Conservation (phyloP, 202 grass and related monocot species). For the Elaeis oleifera region DNA sequence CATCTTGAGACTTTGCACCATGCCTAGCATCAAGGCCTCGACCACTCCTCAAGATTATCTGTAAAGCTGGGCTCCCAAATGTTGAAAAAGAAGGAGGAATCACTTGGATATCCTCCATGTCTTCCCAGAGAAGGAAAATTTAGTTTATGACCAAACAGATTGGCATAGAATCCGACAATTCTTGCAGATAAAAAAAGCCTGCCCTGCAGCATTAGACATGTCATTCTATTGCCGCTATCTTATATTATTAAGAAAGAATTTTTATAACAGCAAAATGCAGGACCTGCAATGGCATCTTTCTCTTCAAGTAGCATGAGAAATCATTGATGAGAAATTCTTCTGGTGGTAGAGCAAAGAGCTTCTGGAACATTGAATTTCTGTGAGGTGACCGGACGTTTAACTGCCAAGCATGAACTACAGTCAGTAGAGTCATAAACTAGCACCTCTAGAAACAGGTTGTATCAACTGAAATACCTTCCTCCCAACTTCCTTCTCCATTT, state of each 20-base stretch:
- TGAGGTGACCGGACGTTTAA: constrained; percentile 56
- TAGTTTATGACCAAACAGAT: constrained; percentile 90
- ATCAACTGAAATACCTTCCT: constrained; percentile 49
- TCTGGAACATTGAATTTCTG: constrained; percentile 78
- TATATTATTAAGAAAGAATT: background rate
- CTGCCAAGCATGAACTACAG: constrained; percentile 24
- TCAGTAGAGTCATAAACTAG: no score
- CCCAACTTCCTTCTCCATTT: constrained; percentile 90
- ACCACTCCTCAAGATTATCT: constrained; percentile 54
- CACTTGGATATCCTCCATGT: constrained; percentile 65
- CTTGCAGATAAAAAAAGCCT: constrained; percentile 75
- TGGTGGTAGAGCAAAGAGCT: constrained; percentile 58
- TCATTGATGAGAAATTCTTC: constrained; percentile 95
- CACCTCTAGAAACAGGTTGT: background rate
- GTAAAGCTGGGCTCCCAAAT: constrained; percentile 49
- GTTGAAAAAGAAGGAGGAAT: constrained; percentile 60
- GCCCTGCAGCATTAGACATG: constrained; percentile 37
- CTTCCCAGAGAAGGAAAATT: constrained; percentile 93
- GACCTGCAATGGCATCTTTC: constrained; percentile 65
- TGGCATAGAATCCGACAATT: constrained; percentile 71
- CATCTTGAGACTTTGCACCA: constrained; percentile 67
- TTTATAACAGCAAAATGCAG: constrained; percentile 1
- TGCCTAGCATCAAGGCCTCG: constrained; percentile 56
- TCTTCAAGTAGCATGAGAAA: constrained; percentile 71
- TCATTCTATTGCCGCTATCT: background rate